Percentiles rank a stretch among this genome's conserved stretches.
Evolutionary conservation across 2,329 filamentous ascomycete genomes (phyloP).

Genomic region (Penicillium digitatum): DNA sequence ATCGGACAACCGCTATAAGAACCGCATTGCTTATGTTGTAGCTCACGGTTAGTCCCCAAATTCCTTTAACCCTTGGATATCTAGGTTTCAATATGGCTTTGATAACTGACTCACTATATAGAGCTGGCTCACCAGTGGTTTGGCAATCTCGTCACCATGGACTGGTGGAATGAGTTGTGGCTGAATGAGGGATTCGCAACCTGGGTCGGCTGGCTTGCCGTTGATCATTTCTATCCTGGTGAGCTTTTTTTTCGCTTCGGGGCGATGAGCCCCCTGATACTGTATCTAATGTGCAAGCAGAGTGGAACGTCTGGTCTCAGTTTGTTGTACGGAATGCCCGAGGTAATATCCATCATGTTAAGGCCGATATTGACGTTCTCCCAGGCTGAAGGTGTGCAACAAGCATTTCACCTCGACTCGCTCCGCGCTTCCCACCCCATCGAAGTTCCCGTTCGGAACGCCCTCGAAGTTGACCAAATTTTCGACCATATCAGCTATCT

Average conservation of each 20-base stretch:
- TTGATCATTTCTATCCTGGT: conserved; percentile 82
- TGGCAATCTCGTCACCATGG: conserved; percentile 91
- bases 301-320: conserved; percentile 97
- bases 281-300: conserved; percentile 42
- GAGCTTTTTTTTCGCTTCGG: conserved; percentile 16
- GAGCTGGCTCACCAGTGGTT: conserved; percentile 97
- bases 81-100: neutral
- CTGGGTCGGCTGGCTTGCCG: conserved; percentile 93
- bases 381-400: conserved; percentile 84
- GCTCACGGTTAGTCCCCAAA: conserved; percentile 60
- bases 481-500: conserved; percentile 96
- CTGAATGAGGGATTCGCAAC: conserved; percentile 96
- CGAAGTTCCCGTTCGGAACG: conserved; percentile 89
- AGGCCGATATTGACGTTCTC: conserved; percentile 36
- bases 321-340: conserved; percentile 68
- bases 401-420: conserved; percentile 83
- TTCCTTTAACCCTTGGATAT: no score
- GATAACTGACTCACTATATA: conserved; percentile 14
- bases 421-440: conserved; percentile 92
- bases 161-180: conserved; percentile 94
- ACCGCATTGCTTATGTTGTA: conserved; percentile 91
- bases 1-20: conserved; percentile 86
- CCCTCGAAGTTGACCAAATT: conserved; percentile 94
- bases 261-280: neutral
- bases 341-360: conserved; percentile 47